phyloP scores from a whole-genome alignment of 1,284 basidiomycete genomes.

The Leccinum holopus region DNA sequence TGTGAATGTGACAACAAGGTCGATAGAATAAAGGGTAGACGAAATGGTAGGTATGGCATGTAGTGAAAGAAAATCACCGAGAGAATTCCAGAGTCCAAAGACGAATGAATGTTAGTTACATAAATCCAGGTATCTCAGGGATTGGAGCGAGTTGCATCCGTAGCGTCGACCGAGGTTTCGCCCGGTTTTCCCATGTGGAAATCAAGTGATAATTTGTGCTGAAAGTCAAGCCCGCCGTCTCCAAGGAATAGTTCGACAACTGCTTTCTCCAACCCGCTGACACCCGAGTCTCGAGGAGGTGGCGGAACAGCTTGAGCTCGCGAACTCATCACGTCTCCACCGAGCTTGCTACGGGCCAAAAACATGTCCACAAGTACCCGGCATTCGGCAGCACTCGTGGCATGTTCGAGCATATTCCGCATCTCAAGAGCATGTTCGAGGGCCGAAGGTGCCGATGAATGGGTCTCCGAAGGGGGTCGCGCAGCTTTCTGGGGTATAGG shows the following conservation, averaged over 20 bases:
- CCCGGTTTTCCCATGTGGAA: slow-evolving; percentile 1
- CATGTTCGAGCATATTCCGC: slow-evolving; percentile 64
- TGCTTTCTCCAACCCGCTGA: slow-evolving; percentile 32
- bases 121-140: slow-evolving; percentile 17
- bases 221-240: slow-evolving; percentile 22
- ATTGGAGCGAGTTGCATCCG: not conserved
- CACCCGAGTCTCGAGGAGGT: slow-evolving; percentile 13
- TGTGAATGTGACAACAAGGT: slow-evolving; percentile 16
- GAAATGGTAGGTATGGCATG: slow-evolving; percentile 17
- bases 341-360: slow-evolving; percentile 56
- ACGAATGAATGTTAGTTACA: not conserved
- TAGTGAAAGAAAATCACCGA: slow-evolving; percentile 4
- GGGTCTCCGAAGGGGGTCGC: slow-evolving; percentile 4
- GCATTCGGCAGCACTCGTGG: slow-evolving; percentile 79
- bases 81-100: slow-evolving; percentile 9
- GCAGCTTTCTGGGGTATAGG: slow-evolving; percentile 14
- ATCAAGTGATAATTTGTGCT: not conserved
- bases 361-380: slow-evolving; percentile 81
- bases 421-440: slow-evolving; percentile 59
- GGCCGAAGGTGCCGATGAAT: slow-evolving; percentile 16
- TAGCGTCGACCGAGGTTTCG: slow-evolving; percentile 2
- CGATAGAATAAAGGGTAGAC: slow-evolving; percentile 16
- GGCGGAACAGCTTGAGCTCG: slow-evolving; percentile 4
- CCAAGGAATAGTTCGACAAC: slow-evolving; percentile 55
- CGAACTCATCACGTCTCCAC: slow-evolving; percentile 22